Percentiles rank a stretch among this genome's conserved stretches.
Conservation (phyloP, 257 asterid species). For the Gentiana straminea region DNA sequence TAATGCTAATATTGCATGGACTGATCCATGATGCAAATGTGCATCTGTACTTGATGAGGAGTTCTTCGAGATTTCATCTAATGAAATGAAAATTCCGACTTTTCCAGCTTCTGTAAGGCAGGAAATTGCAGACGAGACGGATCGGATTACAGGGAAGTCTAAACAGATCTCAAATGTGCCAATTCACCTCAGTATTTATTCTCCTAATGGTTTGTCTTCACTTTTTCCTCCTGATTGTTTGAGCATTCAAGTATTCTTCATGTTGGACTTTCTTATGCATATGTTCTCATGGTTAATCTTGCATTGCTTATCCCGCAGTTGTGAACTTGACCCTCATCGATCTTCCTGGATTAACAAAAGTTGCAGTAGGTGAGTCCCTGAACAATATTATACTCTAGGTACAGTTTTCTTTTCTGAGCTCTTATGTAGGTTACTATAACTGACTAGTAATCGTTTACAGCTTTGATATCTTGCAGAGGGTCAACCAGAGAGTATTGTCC, state of each 20-base stretch:
- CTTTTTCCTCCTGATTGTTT: slow-evolving; percentile 5
- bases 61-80: too few species aligned
- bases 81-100: slow-evolving; percentile 16
- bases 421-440: slow-evolving; percentile 3
- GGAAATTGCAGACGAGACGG: slow-evolving; percentile 95
- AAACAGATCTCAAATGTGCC: slow-evolving; percentile 90
- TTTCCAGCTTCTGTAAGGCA: slow-evolving; percentile 80
- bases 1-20: too few species aligned
- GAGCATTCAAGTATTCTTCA: too few species aligned
- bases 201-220: slow-evolving; percentile 68
- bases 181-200: slow-evolving; percentile 91
- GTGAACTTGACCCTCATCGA: slow-evolving; percentile 88
- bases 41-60: background rate
- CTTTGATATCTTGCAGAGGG: slow-evolving; percentile 59
- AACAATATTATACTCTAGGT: slow-evolving; percentile 14
- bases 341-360: slow-evolving; percentile 98
- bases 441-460: slow-evolving; percentile 10
- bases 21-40: too few species aligned
- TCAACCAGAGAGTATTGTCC: slow-evolving; percentile 74
- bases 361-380: slow-evolving; percentile 78
- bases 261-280: background rate
- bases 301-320: slow-evolving; percentile 40
- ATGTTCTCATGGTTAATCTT: background rate
- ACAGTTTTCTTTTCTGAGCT: slow-evolving; percentile 1
- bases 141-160: slow-evolving; percentile 80